Evolutionary conservation across 352 stramenopile genomes (phyloP).

Genomic region (Aphanomyces astaci): DNA sequence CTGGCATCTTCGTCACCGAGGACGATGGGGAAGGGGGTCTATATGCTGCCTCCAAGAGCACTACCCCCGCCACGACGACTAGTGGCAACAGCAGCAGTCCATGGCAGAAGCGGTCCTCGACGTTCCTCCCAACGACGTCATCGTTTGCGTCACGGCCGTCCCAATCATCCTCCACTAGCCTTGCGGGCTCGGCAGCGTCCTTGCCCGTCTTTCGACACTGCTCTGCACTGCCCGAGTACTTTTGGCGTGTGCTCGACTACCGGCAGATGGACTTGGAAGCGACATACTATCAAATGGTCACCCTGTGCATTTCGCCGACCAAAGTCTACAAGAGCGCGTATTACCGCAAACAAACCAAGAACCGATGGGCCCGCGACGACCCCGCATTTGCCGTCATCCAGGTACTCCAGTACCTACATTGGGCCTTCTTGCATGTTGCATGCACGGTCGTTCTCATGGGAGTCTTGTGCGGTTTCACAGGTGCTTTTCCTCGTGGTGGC

Average conservation of each 20-base stretch:
- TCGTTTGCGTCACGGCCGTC: background rate
- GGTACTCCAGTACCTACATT: constrained; percentile 76
- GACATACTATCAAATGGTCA: constrained; percentile 86
- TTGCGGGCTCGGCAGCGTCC: background rate
- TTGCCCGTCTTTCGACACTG: constrained; percentile 55
- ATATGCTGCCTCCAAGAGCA: background rate
- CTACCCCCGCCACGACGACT: too few species aligned
- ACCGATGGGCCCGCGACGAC: constrained; percentile 97
- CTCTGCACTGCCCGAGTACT: constrained; percentile 74
- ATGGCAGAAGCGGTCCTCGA: background rate
- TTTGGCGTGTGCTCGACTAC: constrained; percentile 68
- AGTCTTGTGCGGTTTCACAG: too few species aligned
- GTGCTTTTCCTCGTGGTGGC: constrained; percentile 31
- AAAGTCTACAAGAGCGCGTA: constrained; percentile 86
- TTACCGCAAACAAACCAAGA: constrained; percentile 94
- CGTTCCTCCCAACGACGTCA: background rate
- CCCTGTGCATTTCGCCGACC: constrained; percentile 67
- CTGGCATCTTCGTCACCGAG: background rate
- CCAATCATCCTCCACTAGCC: background rate
- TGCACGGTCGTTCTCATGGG: too few species aligned
- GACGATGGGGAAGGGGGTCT: too few species aligned
- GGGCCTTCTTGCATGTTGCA: too few species aligned
- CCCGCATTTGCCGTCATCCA: constrained; percentile 96
- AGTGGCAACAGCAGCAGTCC: background rate
- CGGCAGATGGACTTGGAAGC: constrained; percentile 84